phyloP scores from a whole-genome alignment of 2,329 filamentous ascomycete species.

The Thielaviopsis euricoi region DNA sequence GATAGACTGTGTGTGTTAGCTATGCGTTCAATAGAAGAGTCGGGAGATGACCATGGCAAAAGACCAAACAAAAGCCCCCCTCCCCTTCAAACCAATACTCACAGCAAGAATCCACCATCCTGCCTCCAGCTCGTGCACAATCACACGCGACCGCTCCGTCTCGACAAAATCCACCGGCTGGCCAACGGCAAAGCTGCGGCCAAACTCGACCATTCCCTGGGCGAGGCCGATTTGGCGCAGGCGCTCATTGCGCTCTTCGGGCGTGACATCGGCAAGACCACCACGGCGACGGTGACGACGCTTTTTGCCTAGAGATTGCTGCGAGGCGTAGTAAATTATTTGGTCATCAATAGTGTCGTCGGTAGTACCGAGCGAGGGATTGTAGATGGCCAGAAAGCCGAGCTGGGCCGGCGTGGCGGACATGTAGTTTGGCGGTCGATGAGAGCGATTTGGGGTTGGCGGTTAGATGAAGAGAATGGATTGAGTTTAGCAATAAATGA shows the following conservation, averaged over 20 bases:
- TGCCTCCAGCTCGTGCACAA: constrained; percentile 72
- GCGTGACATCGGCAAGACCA: constrained; percentile 19
- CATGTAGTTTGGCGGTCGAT: constrained; percentile 46
- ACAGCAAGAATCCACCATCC: constrained; percentile 95
- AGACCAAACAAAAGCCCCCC: constrained; percentile 1
- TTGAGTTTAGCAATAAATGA: too few species aligned
- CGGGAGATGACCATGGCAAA: background rate
- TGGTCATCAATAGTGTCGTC: constrained; percentile 53
- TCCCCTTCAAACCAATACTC: constrained; percentile 15
- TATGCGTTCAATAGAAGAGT: too few species aligned
- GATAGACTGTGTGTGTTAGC: constrained; percentile 40
- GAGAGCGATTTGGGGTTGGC: too few species aligned
- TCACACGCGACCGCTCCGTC: constrained; percentile 72
- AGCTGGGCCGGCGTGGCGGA: constrained; percentile 24
- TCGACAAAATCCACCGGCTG: constrained; percentile 70
- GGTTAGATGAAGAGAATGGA: too few species aligned
- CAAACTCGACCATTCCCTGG: constrained; percentile 91
- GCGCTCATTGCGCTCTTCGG: constrained; percentile 66
- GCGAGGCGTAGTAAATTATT: constrained; percentile 82
- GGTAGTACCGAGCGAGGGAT: constrained; percentile 55
- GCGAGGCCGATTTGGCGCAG: constrained; percentile 87
- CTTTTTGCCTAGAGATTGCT: constrained; percentile 25
- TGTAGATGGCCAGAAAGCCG: constrained; percentile 88
- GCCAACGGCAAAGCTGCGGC: constrained; percentile 68
- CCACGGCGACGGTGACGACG: constrained; percentile 21